phyloP scores from a whole-genome alignment of 2,329 filamentous ascomycete genomes.

The Fusarium newnesense region DNA sequence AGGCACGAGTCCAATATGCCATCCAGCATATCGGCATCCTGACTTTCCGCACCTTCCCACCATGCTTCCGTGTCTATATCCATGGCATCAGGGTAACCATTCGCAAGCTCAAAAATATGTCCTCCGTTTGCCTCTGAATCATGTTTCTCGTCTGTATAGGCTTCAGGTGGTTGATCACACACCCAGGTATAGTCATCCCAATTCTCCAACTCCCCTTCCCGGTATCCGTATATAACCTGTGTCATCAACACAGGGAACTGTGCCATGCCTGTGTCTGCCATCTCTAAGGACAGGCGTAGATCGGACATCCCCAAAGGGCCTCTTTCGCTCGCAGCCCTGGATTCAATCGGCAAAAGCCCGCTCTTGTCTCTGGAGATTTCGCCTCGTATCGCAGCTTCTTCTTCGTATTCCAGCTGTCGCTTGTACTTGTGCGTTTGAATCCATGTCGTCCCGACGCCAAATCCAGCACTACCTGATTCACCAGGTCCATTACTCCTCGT shows the following conservation, averaged over 20 bases:
- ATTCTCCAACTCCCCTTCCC: constrained; percentile 79
- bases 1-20: constrained; percentile 67
- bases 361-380: constrained; percentile 79
- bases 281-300: constrained; percentile 77
- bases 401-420: constrained; percentile 78
- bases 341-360: constrained; percentile 83
- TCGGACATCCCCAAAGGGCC: constrained; percentile 81
- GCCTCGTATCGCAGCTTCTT: constrained; percentile 76
- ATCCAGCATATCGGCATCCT: constrained; percentile 65
- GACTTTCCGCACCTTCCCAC: constrained; percentile 69
- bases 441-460: constrained; percentile 73
- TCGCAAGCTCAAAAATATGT: constrained; percentile 53
- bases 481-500: constrained; percentile 73
- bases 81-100: constrained; percentile 66
- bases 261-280: constrained; percentile 79
- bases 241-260: constrained; percentile 81
- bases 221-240: constrained; percentile 74
- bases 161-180: constrained; percentile 49
- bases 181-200: constrained; percentile 70
- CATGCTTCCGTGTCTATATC: constrained; percentile 67
- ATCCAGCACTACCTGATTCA: constrained; percentile 69
- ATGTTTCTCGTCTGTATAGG: constrained; percentile 43
- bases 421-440: constrained; percentile 85
- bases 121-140: constrained; percentile 50
- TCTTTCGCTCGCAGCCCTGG: constrained; percentile 77